A percentile compares a stretch with the other conserved stretches of the same genome.
phyloP scores from a whole-genome alignment of 495 filamentous ascomycete species.

The Penicillium goetzii region DNA sequence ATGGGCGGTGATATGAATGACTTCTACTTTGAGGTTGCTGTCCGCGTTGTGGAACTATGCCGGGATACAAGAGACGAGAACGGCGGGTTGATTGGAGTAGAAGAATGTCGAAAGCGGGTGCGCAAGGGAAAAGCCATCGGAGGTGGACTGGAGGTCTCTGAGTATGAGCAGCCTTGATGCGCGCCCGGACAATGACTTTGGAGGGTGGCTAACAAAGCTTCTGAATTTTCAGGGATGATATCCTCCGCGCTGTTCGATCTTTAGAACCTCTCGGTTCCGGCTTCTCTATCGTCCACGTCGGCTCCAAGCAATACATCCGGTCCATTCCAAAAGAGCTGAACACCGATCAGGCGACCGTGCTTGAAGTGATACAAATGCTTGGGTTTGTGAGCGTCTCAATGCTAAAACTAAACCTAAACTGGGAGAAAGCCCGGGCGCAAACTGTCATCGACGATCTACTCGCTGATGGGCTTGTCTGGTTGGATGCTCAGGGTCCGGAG shows the following conservation, averaged over 20 bases:
- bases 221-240: conserved; percentile 68
- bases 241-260: conserved; percentile 85
- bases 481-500: conserved; percentile 83
- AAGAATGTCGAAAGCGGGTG: conserved; percentile 76
- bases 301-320: conserved; percentile 82
- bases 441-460: conserved; percentile 90
- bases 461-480: conserved; percentile 91
- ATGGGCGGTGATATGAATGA: conserved; percentile 91
- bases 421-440: conserved; percentile 81
- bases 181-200: not conserved
- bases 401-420: conserved; percentile 86
- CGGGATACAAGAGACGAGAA: conserved; percentile 86
- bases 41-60: conserved; percentile 92
- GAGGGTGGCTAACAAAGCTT: not conserved
- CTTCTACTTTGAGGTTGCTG: conserved; percentile 96
- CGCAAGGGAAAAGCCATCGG: conserved; percentile 71
- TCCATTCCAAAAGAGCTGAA: conserved; percentile 96
- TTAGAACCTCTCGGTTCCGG: conserved; percentile 85
- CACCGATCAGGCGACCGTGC: conserved; percentile 86
- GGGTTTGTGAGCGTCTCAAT: conserved; percentile 91
- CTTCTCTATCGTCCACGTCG: conserved; percentile 80
- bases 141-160: conserved; percentile 69
- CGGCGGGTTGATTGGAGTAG: conserved; percentile 84
- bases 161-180: conserved; percentile 42
- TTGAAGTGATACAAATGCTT: conserved; percentile 83